phyloP scores from a whole-genome alignment of 176 grass and related monocot species.

The Carex pumila region DNA sequence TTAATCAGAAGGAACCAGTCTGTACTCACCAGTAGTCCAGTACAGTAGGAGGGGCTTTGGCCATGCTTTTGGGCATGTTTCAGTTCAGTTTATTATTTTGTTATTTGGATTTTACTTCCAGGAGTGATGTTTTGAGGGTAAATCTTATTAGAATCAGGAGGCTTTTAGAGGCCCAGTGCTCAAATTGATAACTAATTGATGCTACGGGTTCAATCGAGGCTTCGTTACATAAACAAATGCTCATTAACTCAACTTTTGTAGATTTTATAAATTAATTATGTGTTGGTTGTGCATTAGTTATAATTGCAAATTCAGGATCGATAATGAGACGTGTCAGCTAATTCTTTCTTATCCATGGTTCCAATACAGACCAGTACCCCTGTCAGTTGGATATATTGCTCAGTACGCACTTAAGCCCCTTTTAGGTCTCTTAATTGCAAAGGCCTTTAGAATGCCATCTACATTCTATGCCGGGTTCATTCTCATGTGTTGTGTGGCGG shows the following conservation, averaged over 20 bases:
- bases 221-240: background rate
- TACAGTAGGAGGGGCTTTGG: background rate
- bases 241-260: background rate
- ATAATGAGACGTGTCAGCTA: background rate
- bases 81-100: background rate
- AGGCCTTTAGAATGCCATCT: slow-evolving; percentile 47
- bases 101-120: background rate
- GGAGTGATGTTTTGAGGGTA: background rate
- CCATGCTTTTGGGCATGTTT: background rate
- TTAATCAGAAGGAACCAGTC: background rate
- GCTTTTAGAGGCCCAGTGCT: background rate
- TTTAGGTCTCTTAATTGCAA: slow-evolving; percentile 68
- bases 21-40: background rate
- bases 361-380: slow-evolving; percentile 55
- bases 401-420: slow-evolving; percentile 78
- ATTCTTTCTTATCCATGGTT: slow-evolving; percentile 14
- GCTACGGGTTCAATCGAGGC: background rate
- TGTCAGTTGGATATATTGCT: slow-evolving; percentile 61
- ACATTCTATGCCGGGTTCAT: slow-evolving; percentile 79
- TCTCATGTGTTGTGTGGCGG: slow-evolving; percentile 74
- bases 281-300: background rate
- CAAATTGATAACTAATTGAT: background rate
- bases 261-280: background rate
- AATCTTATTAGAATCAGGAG: background rate
- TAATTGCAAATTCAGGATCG: background rate